Evolutionary conservation across 495 filamentous ascomycete genomes (phyloP), one percentile per base, ranked within the genome.

Genomic region (Tuber microsphaerosporum): DNA sequence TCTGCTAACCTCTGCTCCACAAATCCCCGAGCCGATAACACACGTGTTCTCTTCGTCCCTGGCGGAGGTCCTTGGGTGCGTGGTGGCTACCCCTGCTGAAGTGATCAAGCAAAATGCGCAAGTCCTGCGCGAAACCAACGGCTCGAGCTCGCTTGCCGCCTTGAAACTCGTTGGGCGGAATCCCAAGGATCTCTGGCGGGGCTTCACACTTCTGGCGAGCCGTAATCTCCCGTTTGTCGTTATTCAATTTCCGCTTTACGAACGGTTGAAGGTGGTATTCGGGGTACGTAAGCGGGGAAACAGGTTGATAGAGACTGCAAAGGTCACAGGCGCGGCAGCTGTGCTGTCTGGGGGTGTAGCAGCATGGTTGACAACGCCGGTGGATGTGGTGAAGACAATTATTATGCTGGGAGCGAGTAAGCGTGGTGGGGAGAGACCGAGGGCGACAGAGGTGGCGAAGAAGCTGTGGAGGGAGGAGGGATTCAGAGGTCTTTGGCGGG

Each of bases 91-190:
- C 1, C 94, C 93, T 1, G 92, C 93, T 71, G 94, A 97, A 82
- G 92, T 97, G 14, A 86, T 97, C 70, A 97, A 97, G 85, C 94
- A 97, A 77, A 97, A 97, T 84, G 92, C 93, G 1, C 94, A 97
- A 84, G 91, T 95, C 43, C 51, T 79, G 8, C 44, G 48, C n/a
- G 31, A 65, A 9, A n/a, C 31, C 22, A 56, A 14, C 71, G 72
- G 65, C 8, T 86, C 86, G 3, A 85, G 84, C 8, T 87, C 86
- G 14, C 79, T 87, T 4, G 75, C 83, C 69, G 86, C 86, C 0
- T 71, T 88, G 34, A 83, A 78, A 22, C 84, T 86, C 75, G 74
- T 88, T 44, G 73, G 75, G 0, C 73, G 83, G 73, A 72, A 76
- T 8, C 73, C 81, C 79, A 41, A 77, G 74, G 17, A 85, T 82